A percentile compares a stretch with the other conserved stretches of the same genome.
phyloP scores from a whole-genome alignment of 352 stramenopile species.

The Phytophthora hybrid region DNA sequence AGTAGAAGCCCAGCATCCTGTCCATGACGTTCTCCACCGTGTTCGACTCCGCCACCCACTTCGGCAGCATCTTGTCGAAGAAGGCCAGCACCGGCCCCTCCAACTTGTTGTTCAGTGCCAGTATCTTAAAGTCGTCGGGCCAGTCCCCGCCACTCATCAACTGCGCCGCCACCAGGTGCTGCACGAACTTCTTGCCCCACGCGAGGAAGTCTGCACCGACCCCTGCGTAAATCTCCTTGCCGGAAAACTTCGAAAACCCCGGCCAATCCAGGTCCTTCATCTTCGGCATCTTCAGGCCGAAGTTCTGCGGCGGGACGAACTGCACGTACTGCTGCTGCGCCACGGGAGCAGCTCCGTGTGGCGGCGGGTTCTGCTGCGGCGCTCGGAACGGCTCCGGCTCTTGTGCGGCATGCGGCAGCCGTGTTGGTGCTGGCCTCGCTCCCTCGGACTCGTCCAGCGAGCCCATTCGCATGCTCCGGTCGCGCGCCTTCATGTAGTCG shows the following conservation, averaged over 20 bases:
- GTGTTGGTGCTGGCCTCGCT: too few species aligned
- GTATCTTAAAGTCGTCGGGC: background rate
- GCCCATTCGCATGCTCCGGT: too few species aligned
- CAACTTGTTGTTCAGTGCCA: background rate
- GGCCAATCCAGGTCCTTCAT: background rate
- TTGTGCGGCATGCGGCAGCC: background rate
- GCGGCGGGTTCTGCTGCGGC: too few species aligned
- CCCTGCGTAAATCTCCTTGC: background rate
- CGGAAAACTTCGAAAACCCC: background rate
- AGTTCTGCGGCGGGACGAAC: background rate
- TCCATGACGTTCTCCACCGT: background rate
- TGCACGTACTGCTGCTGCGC: background rate
- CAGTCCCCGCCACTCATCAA: background rate
- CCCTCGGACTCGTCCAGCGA: too few species aligned
- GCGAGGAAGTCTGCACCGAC: background rate
- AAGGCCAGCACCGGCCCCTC: background rate
- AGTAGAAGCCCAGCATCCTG: background rate
- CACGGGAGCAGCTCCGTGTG: background rate
- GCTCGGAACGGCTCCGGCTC: background rate
- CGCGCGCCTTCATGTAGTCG: slow-evolving; percentile 1
- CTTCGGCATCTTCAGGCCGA: background rate
- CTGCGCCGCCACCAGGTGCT: background rate
- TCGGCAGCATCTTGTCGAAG: background rate
- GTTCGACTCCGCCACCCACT: background rate
- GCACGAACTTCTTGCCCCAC: background rate